phyloP scores from a whole-genome alignment of 2,329 filamentous ascomycete species.

The Ilyonectria mors-panacis region DNA sequence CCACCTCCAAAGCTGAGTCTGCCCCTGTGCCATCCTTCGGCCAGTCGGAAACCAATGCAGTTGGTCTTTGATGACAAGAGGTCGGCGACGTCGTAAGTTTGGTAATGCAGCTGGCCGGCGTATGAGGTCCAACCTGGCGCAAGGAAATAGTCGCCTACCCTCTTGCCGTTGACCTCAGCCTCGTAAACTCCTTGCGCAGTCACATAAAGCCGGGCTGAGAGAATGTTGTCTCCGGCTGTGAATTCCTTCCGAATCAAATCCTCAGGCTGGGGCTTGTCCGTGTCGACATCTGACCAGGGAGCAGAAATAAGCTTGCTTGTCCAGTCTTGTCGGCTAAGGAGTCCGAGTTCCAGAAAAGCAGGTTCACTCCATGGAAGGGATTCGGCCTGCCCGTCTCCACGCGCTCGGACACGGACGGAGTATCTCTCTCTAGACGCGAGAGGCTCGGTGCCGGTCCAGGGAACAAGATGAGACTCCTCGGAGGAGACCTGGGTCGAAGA shows the following conservation, averaged over 20 bases:
- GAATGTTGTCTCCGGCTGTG: conserved; percentile 1
- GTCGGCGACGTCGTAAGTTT: conserved; percentile 64
- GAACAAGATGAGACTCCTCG: conserved; percentile 26
- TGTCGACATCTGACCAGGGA: conserved; percentile 33
- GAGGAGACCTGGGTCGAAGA: conserved; percentile 20
- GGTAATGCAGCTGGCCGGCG: conserved; percentile 61
- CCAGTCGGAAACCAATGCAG: conserved; percentile 51
- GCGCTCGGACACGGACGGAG: conserved; percentile 31
- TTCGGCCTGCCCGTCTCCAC: conserved; percentile 10
- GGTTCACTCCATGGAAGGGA: conserved; percentile 34
- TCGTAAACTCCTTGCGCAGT: conserved; percentile 62
- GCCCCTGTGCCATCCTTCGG: conserved; percentile 66
- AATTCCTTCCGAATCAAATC: conserved; percentile 35
- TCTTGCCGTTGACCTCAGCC: conserved; percentile 60
- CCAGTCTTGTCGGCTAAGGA: conserved; percentile 51
- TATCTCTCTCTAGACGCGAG: conserved; percentile 28
- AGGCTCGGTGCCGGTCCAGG: conserved; percentile 27
- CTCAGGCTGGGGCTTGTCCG: conserved; percentile 43
- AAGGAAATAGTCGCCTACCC: conserved; percentile 57
- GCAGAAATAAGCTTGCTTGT: conserved; percentile 46
- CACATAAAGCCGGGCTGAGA: conserved; percentile 59
- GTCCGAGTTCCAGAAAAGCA: conserved; percentile 49
- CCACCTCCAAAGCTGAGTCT: conserved; percentile 51
- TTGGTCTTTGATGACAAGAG: conserved; percentile 49
- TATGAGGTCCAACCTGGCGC: conserved; percentile 68